Base-by-base conservation (phyloP, 2,329 filamentous ascomycete species). In the Trichoderma breve region DNA sequence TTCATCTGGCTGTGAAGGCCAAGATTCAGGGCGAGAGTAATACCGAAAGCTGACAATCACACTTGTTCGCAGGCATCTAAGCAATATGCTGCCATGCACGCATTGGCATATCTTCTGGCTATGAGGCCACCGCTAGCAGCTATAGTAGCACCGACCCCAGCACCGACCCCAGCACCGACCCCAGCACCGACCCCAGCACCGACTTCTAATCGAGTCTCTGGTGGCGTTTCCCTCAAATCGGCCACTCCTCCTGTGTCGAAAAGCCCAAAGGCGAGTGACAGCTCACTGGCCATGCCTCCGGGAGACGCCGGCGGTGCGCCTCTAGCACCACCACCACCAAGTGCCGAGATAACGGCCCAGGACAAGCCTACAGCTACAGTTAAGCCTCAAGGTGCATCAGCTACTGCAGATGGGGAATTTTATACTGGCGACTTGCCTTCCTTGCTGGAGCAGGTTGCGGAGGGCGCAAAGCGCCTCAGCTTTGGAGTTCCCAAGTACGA, bases 1-100 rank as follows among this genome's bases (percentile, higher is more conserved):
- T 24, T 14, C 11, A 34, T 30, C 58, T 15, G 39, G n/a, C n/a
- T 21, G 14, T 24, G 3, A 24, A 14, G 36, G 15, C 36, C 36
- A 18, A 39, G n/a, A 36, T 15, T n/a, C 12, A 61, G 58, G 21
- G 15, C 18, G 26, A 51, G 36, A 15, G 3, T 6, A 18, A 8
- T 6, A 51, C 43, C 11, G 1, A 21, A 9, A 28, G 36, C 28
- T 70, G n/a, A 70, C 34, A 28, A 6, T 12, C 6, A 28, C 39
- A 15, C 14, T 14, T n/a, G 24, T 24, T 26, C 24, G 2, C 62
- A 83, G 79, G 77, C 84, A 43, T 86, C 88, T 28, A 88, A 86
- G 77, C 81, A 84, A 73, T 87, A 85, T 73, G 87, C 87, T 0
- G 86, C 87, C 26, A 83, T 83, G 74, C 82, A 81, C 14, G 86